Conservation (phyloP, 208 protist genomes). For the Acanthamoeba rhysodes region DNA sequence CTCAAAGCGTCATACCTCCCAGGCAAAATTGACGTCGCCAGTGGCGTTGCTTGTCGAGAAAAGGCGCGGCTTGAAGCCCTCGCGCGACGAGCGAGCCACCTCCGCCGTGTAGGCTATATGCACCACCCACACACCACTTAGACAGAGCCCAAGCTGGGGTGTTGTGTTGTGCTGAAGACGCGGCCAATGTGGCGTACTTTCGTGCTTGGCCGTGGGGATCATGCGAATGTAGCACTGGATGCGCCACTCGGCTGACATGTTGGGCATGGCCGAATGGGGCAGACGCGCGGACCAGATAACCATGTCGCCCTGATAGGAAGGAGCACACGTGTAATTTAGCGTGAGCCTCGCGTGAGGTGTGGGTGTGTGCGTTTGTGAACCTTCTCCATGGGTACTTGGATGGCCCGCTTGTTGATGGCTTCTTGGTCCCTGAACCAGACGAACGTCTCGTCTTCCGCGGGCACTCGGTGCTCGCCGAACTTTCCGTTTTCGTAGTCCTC, state of each 20-base stretch:
- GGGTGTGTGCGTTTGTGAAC: not conserved
- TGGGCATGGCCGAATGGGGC: constrained; percentile 31
- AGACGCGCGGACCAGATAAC: not conserved
- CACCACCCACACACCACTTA: no score
- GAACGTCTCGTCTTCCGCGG: constrained; percentile 7
- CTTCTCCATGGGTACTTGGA: constrained; percentile 60
- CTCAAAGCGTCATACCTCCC: not conserved
- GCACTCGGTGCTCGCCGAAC: not conserved
- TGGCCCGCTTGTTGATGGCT: constrained; percentile 1
- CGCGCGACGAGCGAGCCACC: not conserved
- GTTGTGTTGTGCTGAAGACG: not conserved
- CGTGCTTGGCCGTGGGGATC: not conserved
- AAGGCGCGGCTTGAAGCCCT: constrained; percentile 6
- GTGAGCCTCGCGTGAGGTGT: not conserved
- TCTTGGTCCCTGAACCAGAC: constrained; percentile 51
- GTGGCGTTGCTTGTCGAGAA: not conserved
- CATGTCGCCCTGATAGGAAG: not conserved
- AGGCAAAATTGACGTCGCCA: not conserved
- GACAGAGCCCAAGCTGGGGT: no score
- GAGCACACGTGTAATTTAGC: not conserved
- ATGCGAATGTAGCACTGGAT: constrained; percentile 57
- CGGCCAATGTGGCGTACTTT: not conserved
- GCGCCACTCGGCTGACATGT: constrained; percentile 48
- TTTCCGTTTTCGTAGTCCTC: constrained; percentile 1
- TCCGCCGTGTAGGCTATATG: not conserved